phyloP scores from a whole-genome alignment of 2,329 filamentous ascomycete species.

The Aspergillus ochraceus region DNA sequence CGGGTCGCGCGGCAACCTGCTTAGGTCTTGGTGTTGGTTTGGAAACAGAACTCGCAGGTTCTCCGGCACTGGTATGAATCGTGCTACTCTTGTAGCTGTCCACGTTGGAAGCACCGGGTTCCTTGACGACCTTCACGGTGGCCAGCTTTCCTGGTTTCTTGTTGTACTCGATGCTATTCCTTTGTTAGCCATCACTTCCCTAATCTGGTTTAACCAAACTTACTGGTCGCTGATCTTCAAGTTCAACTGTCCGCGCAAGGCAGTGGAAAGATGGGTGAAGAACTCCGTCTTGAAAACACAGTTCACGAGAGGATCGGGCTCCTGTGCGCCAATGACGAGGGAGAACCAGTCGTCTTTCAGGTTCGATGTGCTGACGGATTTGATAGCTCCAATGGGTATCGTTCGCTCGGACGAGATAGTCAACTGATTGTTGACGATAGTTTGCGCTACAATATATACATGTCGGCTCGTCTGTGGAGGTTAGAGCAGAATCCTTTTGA shows the following conservation, averaged over 20 bases:
- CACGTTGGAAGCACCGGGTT: constrained; percentile 67
- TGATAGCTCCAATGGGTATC: constrained; percentile 82
- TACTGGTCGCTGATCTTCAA: constrained; percentile 74
- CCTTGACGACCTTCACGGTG: constrained; percentile 84
- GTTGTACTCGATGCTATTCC: constrained; percentile 75
- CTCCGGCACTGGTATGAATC: constrained; percentile 82
- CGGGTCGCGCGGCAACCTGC: constrained; percentile 81
- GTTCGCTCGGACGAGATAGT: constrained; percentile 79
- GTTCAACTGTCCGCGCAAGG: constrained; percentile 76
- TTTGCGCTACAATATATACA: constrained; percentile 86
- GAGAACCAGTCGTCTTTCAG: constrained; percentile 97
- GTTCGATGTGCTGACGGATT: constrained; percentile 78
- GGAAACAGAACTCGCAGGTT: constrained; percentile 79
- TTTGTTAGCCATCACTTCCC: constrained; percentile 12
- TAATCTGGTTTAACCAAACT: constrained; percentile 26
- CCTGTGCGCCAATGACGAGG: constrained; percentile 80
- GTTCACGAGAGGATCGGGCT: constrained; percentile 88
- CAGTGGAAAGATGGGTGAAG: constrained; percentile 84
- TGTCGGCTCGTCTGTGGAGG: constrained; percentile 66
- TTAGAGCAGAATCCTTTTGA: constrained; percentile 13
- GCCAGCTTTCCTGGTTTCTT: constrained; percentile 97
- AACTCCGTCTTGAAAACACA: constrained; percentile 97
- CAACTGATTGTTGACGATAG: constrained; percentile 76
- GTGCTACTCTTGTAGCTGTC: constrained; percentile 94
- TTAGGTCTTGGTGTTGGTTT: constrained; percentile 84